Evolutionary conservation across 257 asterid species (phyloP), one percentile per base, ranked within the genome.

Genomic region (Euphrasia confusa): DNA sequence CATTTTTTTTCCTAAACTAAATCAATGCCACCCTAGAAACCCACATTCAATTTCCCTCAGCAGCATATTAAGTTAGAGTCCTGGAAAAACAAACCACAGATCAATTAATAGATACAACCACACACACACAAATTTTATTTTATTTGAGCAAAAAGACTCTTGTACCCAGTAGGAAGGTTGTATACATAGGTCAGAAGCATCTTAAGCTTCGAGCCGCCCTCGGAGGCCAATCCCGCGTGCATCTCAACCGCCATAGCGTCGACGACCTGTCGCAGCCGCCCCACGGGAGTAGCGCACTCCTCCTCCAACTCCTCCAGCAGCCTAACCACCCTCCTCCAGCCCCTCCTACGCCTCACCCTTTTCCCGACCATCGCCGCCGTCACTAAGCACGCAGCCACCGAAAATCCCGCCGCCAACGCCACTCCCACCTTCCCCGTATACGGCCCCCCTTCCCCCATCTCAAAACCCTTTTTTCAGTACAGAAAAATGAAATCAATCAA

Each of bases 181-280:
- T 83, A 76, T 32, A 90, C 84, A 72, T 71, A 80, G n/a, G 95
- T 90, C 64, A 90, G 86, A 64, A 90, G 79, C 97, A 90, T 90
- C 78, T 83, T 90, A 50, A 90, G 97, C 79, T 90, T 90, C 21
- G 92, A 83, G 37, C 97, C 97, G 47, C 95, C 96, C 72, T 87
- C 96, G 7, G 96, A 87, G 21, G 95, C 97, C 30, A 90, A 79
- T 2, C 97, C 97, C 11, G 97, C 97, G 80, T 87, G 95, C 97
- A 90, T 90, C 86, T 87, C 97, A 57, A 90, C 90, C 30, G 90
- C 94, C 97, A 90, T 83, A 52, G 95, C 97, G 67, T 87, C 97
- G 12, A 87, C 97, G 12, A 87, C 95, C 70, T 89, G 92, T 39
- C 90, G 78, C 60, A 89, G 77, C 72, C 89, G 79, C 68, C 75